Conservation (phyloP, 2,329 filamentous ascomycete species). For the Capronia americana region DNA sequence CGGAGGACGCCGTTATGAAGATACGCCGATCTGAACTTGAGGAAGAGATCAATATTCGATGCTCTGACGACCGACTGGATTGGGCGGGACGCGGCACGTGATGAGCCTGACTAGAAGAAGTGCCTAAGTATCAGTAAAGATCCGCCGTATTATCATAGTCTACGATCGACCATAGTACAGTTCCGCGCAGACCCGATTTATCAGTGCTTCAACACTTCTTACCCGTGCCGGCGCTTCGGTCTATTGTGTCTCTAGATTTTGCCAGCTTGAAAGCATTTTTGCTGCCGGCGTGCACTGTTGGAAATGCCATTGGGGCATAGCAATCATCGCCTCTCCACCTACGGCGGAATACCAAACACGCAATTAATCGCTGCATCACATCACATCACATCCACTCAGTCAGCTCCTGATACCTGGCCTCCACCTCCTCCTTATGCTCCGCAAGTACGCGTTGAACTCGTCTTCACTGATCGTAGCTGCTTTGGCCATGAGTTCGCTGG, state of each 20-base stretch:
- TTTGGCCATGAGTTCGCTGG: slow-evolving; percentile 10
- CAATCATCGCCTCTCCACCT: too few species aligned
- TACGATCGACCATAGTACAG: not conserved
- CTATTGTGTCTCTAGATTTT: too few species aligned
- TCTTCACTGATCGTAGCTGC: slow-evolving; percentile 13
- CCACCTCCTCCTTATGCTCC: slow-evolving; percentile 17
- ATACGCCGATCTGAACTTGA: not conserved
- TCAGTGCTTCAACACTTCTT: not conserved
- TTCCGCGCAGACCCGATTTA: too few species aligned
- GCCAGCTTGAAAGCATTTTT: too few species aligned
- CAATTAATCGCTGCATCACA: too few species aligned
- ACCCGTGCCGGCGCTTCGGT: too few species aligned
- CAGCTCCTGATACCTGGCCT: not conserved
- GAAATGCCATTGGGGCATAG: too few species aligned
- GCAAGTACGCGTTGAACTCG: slow-evolving; percentile 17
- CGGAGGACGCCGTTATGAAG: not conserved
- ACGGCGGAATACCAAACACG: too few species aligned
- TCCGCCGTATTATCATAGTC: not conserved
- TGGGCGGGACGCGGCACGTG: not conserved
- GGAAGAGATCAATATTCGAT: not conserved
- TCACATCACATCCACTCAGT: not conserved
- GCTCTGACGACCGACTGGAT: not conserved
- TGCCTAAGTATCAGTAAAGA: not conserved
- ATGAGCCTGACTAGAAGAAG: not conserved
- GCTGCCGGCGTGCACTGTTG: too few species aligned